Evolutionary conservation across 2,329 filamentous ascomycete genomes (phyloP).

Genomic region (Colletotrichum agaves): DNA sequence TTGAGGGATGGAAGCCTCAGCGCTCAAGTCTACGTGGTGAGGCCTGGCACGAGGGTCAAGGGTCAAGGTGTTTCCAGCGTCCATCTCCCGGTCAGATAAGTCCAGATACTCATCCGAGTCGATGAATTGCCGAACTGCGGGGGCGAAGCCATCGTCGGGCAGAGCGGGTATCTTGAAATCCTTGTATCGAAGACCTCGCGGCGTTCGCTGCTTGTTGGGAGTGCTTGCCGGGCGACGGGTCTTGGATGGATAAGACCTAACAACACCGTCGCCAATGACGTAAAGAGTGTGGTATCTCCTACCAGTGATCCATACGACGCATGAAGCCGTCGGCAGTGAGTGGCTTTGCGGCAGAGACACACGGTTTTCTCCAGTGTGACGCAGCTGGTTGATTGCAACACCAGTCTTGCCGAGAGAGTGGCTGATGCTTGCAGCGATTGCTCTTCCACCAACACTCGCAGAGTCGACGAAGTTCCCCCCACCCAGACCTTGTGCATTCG

Average conservation of each 20-base stretch:
- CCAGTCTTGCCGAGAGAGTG: conserved; percentile 81
- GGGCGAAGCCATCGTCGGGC: conserved; percentile 68
- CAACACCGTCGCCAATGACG: conserved; percentile 71
- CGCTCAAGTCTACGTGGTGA: conserved; percentile 54
- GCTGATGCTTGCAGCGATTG: conserved; percentile 78
- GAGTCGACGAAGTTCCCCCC: conserved; percentile 64
- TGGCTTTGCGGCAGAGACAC: conserved; percentile 72
- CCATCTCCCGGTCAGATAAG: conserved; percentile 62
- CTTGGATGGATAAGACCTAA: conserved; percentile 73
- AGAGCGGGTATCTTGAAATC: conserved; percentile 75
- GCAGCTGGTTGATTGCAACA: conserved; percentile 74
- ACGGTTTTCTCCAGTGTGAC: conserved; percentile 80
- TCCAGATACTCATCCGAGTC: conserved; percentile 68
- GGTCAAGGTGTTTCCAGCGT: conserved; percentile 65
- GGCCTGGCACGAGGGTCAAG: conserved; percentile 56
- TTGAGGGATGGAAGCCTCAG: conserved; percentile 74
- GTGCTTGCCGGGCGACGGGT: conserved; percentile 64
- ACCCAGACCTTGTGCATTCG: conserved; percentile 50
- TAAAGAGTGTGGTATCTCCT: conserved; percentile 72
- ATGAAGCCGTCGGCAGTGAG: conserved; percentile 65
- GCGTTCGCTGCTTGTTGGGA: conserved; percentile 61
- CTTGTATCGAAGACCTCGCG: conserved; percentile 67
- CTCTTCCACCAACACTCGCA: conserved; percentile 76
- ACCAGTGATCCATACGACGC: conserved; percentile 73
- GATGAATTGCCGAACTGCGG: conserved; percentile 65